Conservation (phyloP, 805 yeast species). For the Kregervanrija fluxuum region DNA sequence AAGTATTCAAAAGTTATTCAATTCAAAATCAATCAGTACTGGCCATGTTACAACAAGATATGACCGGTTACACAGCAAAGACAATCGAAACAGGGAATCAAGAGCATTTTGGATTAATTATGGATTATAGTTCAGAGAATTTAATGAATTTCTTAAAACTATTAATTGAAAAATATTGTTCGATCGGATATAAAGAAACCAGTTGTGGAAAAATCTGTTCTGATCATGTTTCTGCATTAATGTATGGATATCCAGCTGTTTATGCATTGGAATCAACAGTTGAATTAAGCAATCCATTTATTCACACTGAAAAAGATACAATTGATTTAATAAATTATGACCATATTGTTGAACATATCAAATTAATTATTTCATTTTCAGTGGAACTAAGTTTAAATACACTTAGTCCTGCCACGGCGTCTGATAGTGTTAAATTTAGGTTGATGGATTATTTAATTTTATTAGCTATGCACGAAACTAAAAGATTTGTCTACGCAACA, state of each 20-base stretch:
- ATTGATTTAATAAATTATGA: constrained; percentile 69
- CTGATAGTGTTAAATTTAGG: constrained; percentile 9
- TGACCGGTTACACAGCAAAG: constrained; percentile 72
- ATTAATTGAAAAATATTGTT: constrained; percentile 54
- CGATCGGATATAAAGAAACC: constrained; percentile 66
- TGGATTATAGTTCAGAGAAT: constrained; percentile 52
- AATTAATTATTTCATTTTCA: constrained; percentile 65
- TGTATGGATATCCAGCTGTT: constrained; percentile 77
- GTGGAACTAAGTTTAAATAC: constrained; percentile 50
- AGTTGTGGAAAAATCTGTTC: constrained; percentile 89
- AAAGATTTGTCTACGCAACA: constrained; percentile 7
- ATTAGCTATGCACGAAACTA: constrained; percentile 10
- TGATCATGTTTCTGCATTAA: constrained; percentile 82
- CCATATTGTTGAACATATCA: constrained; percentile 77
- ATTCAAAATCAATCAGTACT: constrained; percentile 45
- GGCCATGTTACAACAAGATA: constrained; percentile 90
- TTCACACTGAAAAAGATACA: constrained; percentile 77
- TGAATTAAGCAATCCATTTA: constrained; percentile 54
- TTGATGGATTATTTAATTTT: constrained; percentile 12
- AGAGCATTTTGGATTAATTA: constrained; percentile 74
- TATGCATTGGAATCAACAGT: constrained; percentile 76
- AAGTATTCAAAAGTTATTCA: constrained; percentile 54
- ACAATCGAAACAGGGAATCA: constrained; percentile 41
- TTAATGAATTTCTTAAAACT: constrained; percentile 57
- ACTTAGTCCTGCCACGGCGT: background rate